phyloP scores from a whole-genome alignment of 257 asterid species.

The Paulownia fortunei region DNA sequence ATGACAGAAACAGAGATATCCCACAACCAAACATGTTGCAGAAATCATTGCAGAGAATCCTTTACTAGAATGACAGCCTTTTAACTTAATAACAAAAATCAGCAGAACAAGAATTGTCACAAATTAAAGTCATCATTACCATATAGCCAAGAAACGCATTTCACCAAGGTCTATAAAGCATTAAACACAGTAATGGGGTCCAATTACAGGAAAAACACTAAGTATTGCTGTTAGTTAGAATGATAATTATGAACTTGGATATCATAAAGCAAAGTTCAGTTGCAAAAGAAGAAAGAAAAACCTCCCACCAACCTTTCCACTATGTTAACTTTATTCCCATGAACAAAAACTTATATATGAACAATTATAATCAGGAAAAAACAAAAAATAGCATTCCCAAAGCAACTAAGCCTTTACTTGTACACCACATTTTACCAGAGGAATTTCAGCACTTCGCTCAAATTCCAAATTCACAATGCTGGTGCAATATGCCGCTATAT shows the following conservation, averaged over 20 bases:
- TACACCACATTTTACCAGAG: conserved; percentile 29
- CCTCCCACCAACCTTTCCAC: conserved; percentile 38
- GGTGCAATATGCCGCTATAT: conserved; percentile 25
- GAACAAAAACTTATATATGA: conserved; percentile 43
- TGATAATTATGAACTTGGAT: conserved; percentile 26
- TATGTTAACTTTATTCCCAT: conserved; percentile 45
- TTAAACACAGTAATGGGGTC: conserved; percentile 13
- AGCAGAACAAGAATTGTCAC: not conserved
- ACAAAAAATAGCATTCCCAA: conserved; percentile 34
- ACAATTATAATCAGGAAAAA: conserved; percentile 39
- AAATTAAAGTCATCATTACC: conserved; percentile 5
- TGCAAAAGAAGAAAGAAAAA: conserved; percentile 22
- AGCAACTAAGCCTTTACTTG: conserved; percentile 27
- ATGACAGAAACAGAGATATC: not conserved
- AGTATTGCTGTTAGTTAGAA: conserved; percentile 18
- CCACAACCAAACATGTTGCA: not conserved
- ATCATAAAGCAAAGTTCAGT: conserved; percentile 29
- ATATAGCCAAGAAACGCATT: not conserved
- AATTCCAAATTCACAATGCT: conserved; percentile 32
- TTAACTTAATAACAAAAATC: not conserved
- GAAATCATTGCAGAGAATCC: not conserved
- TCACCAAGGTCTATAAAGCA: not conserved
- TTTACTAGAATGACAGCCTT: not conserved
- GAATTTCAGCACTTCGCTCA: conserved; percentile 25
- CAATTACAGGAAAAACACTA: not conserved